Conservation (phyloP, 108 stramenopile genomes). For the Fragilaria radians region DNA sequence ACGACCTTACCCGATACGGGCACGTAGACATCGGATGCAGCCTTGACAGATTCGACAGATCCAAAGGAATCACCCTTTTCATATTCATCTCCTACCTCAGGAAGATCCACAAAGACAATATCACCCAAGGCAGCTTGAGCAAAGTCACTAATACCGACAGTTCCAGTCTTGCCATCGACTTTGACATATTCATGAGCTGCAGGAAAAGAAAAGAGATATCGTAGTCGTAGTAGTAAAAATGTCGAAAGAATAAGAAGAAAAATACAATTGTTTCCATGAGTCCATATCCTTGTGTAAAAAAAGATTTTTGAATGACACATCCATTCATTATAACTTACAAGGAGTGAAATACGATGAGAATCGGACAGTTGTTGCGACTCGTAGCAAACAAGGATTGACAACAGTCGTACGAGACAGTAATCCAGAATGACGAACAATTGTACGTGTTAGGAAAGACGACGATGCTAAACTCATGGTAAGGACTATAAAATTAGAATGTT, state of each 20-base stretch:
- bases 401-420: too few species aligned
- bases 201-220: not conserved
- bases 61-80: constrained; percentile 90
- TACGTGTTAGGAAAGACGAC: too few species aligned
- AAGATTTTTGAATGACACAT: not conserved
- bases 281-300: not conserved
- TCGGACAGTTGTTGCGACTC: too few species aligned
- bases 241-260: not conserved
- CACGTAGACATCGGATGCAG: constrained; percentile 94
- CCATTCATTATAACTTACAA: constrained; percentile 14
- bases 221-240: not conserved
- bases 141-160: constrained; percentile 93
- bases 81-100: constrained; percentile 85
- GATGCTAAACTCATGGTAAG: too few species aligned
- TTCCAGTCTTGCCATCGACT: constrained; percentile 87
- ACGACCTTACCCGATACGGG: constrained; percentile 78
- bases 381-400: too few species aligned
- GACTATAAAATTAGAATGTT: too few species aligned
- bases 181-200: constrained; percentile 91
- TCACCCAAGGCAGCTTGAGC: constrained; percentile 95
- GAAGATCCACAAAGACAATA: constrained; percentile 97
- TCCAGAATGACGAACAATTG: too few species aligned
- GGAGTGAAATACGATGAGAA: constrained; percentile 28
- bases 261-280: constrained; percentile 1
- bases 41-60: constrained; percentile 99